A percentile compares a stretch with the other conserved stretches of the same genome.
Evolutionary conservation across 495 filamentous ascomycete genomes (phyloP).

Genomic region (Trichoderma asperelloides): DNA sequence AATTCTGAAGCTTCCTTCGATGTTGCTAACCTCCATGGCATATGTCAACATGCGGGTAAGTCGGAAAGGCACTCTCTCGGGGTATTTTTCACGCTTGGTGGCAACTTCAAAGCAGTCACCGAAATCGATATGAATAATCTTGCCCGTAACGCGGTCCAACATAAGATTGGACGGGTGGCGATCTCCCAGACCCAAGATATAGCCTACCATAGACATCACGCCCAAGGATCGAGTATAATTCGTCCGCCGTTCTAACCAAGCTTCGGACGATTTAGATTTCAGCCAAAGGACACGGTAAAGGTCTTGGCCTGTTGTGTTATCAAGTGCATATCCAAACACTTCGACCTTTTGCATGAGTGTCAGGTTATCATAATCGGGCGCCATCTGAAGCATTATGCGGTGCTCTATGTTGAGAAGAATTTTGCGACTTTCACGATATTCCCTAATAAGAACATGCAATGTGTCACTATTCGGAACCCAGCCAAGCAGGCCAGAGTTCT

Average conservation of each 20-base stretch:
- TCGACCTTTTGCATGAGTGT: constrained; percentile 99
- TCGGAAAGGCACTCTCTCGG: constrained; percentile 93
- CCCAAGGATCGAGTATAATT: constrained; percentile 96
- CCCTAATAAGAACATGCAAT: constrained; percentile 87
- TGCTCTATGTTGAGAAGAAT: constrained; percentile 99
- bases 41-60: constrained; percentile 97
- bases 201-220: constrained; percentile 99
- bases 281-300: constrained; percentile 96
- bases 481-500: constrained; percentile 86
- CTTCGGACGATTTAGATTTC: constrained; percentile 95
- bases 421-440: constrained; percentile 92
- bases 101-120: constrained; percentile 99
- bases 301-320: constrained; percentile 98
- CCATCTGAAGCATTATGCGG: constrained; percentile 99
- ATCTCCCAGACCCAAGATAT: constrained; percentile 94
- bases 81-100: constrained; percentile 99
- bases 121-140: constrained; percentile 97
- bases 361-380: constrained; percentile 94
- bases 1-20: constrained; percentile 94
- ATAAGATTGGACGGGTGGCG: constrained; percentile 96
- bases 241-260: constrained; percentile 92
- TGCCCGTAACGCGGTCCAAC: constrained; percentile 89
- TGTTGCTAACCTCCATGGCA: constrained; percentile 99
- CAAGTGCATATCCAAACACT: constrained; percentile 95
- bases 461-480: constrained; percentile 99